Evolutionary conservation across 495 filamentous ascomycete species (phyloP).

Genomic region (Penicillium lagena): DNA sequence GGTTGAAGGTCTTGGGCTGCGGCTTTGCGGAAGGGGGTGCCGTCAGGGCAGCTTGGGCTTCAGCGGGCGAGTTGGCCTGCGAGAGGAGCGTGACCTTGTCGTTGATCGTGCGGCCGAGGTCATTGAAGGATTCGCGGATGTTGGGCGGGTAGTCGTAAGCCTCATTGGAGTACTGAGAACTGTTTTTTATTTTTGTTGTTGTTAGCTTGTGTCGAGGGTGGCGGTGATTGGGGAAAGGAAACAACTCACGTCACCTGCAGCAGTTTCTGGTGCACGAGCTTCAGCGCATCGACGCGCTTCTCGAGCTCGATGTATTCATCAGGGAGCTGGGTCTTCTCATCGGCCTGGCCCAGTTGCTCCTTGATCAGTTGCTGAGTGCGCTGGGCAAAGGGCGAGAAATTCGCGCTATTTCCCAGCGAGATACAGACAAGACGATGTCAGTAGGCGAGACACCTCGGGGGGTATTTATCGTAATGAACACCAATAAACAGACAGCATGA

Average conservation of each 20-base stretch:
- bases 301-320: constrained; percentile 97
- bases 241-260: constrained; percentile 84
- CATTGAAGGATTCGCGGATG: constrained; percentile 94
- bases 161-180: constrained; percentile 92
- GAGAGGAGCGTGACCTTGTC: constrained; percentile 92
- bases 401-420: constrained; percentile 38
- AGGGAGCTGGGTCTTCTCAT: constrained; percentile 96
- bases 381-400: constrained; percentile 83
- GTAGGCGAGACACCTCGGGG: constrained; percentile 2
- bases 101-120: constrained; percentile 88
- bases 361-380: constrained; percentile 95
- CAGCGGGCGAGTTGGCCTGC: constrained; percentile 73
- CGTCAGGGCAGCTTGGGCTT: constrained; percentile 89
- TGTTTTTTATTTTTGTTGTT: constrained; percentile 23
- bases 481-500: no score
- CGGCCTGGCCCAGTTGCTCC: constrained; percentile 91
- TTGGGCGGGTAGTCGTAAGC: constrained; percentile 99
- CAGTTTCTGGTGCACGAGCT: constrained; percentile 94
- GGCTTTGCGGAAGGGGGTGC: constrained; percentile 89
- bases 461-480: no score
- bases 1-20: constrained; percentile 97
- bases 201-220: no score
- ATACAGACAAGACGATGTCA: constrained; percentile 22
- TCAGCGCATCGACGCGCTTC: constrained; percentile 97
- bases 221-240: background rate